A percentile compares a stretch with the other conserved stretches of the same genome.
Conservation (phyloP, 371 early-diverging fungal genomes). For the Entomophthora muscae region DNA sequence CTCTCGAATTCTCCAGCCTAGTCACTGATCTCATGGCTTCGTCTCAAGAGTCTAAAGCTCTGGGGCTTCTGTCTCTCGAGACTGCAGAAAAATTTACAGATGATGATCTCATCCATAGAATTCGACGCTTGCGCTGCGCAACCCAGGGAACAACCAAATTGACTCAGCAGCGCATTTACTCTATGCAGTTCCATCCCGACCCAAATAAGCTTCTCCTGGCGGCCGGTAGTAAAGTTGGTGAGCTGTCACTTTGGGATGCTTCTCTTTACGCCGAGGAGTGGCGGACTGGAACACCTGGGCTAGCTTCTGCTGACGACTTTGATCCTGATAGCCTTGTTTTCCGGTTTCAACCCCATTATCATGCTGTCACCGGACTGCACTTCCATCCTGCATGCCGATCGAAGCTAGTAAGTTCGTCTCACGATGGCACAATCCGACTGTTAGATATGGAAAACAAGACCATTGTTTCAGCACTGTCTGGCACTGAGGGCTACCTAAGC, state of each 20-base stretch:
- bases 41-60: not conserved
- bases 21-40: not conserved
- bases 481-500: constrained; percentile 17
- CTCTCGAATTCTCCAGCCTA: not conserved
- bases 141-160: constrained; percentile 23
- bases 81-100: not conserved
- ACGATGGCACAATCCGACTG: constrained; percentile 39
- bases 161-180: constrained; percentile 31
- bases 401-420: constrained; percentile 34
- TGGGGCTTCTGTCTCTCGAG: not conserved
- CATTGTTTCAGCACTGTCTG: not conserved
- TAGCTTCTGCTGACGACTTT: constrained; percentile 17
- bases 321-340: constrained; percentile 28
- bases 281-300: constrained; percentile 11
- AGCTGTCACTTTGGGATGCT: constrained; percentile 48
- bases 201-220: constrained; percentile 30
- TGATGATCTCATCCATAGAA: not conserved
- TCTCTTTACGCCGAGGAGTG: not conserved
- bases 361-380: constrained; percentile 29
- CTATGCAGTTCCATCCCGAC: constrained; percentile 42
- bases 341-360: constrained; percentile 34
- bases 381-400: constrained; percentile 27
- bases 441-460: constrained; percentile 25
- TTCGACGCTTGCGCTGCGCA: not conserved
- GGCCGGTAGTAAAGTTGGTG: constrained; percentile 39